phyloP scores from a whole-genome alignment of 2,329 filamentous ascomycete species.

The Pseudogymnoascus sp. region DNA sequence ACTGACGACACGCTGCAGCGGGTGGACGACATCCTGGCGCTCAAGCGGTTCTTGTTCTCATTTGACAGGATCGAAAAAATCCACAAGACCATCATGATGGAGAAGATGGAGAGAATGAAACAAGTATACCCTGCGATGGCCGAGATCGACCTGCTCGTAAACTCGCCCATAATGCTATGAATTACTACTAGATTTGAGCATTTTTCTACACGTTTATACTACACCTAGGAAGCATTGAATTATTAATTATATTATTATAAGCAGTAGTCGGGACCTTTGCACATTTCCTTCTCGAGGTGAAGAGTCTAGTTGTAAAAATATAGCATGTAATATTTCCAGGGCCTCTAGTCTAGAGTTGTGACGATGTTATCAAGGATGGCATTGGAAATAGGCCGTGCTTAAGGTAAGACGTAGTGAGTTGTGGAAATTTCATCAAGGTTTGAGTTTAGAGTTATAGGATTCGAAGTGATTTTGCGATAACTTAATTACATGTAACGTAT shows the following conservation, averaged over 20 bases:
- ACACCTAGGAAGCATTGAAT: neutral
- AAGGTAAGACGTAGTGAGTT: neutral
- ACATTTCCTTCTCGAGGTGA: neutral
- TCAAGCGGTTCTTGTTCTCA: slow-evolving; percentile 33
- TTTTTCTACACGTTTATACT: neutral
- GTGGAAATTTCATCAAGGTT: neutral
- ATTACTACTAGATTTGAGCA: neutral
- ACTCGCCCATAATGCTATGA: neutral
- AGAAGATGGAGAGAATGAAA: slow-evolving; percentile 31
- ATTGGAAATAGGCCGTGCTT: neutral
- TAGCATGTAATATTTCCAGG: neutral
- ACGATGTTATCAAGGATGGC: neutral
- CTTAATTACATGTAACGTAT: neutral
- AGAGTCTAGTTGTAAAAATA: neutral
- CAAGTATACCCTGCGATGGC: slow-evolving; percentile 7
- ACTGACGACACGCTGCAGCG: slow-evolving; percentile 34
- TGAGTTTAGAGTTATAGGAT: neutral
- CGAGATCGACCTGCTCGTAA: neutral
- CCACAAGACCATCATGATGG: slow-evolving; percentile 30
- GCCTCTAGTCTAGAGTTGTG: neutral
- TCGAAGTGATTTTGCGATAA: neutral
- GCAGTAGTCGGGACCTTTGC: neutral
- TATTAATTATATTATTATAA: neutral
- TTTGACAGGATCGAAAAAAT: slow-evolving; percentile 33
- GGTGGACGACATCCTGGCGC: slow-evolving; percentile 38